Percentiles rank a stretch among this genome's conserved stretches.
These are phyloP conservation scores for Russula lepida DNA, from an alignment of 768 basidiomycete genomes.

Conservation along the genomic window DNA sequence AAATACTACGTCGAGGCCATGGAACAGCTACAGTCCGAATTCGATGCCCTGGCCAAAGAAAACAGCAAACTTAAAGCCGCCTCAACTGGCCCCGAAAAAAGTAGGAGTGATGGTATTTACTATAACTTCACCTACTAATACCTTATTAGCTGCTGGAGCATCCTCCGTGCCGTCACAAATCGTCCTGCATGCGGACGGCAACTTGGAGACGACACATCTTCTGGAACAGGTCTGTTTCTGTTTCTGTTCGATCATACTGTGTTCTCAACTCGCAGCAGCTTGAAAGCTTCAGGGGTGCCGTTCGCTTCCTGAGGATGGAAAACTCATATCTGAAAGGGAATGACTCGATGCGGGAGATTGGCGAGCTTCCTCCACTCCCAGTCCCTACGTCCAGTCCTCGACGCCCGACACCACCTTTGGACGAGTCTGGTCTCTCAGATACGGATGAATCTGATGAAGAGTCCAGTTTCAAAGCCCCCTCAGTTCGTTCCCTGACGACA, in stretches of 20 bases:
- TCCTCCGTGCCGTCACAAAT: slow-evolving; percentile 51
- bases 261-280: slow-evolving; percentile 42
- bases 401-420: slow-evolving; percentile 56
- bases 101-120: slow-evolving; percentile 32
- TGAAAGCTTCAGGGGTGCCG: slow-evolving; percentile 82
- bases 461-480: slow-evolving; percentile 33
- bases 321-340: slow-evolving; percentile 92
- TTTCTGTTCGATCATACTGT: background rate
- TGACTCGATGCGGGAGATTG: slow-evolving; percentile 78
- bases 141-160: slow-evolving; percentile 33
- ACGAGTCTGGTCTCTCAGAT: slow-evolving; percentile 58
- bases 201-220: slow-evolving; percentile 78
- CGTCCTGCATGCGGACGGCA: slow-evolving; percentile 62
- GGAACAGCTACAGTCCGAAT: slow-evolving; percentile 83
- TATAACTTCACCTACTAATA: slow-evolving; percentile 8
- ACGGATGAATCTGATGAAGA: slow-evolving; percentile 53
- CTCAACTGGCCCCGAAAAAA: slow-evolving; percentile 57
- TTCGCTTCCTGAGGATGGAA: slow-evolving; percentile 88
- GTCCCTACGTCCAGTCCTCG: slow-evolving; percentile 40
- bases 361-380: slow-evolving; percentile 59
- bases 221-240: slow-evolving; percentile 62
- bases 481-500: slow-evolving; percentile 59
- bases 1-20: slow-evolving; percentile 87
- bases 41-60: slow-evolving; percentile 82
- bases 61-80: slow-evolving; percentile 72